phyloP scores from a whole-genome alignment of 176 grass and related monocot species.

The Oryza nivara region DNA sequence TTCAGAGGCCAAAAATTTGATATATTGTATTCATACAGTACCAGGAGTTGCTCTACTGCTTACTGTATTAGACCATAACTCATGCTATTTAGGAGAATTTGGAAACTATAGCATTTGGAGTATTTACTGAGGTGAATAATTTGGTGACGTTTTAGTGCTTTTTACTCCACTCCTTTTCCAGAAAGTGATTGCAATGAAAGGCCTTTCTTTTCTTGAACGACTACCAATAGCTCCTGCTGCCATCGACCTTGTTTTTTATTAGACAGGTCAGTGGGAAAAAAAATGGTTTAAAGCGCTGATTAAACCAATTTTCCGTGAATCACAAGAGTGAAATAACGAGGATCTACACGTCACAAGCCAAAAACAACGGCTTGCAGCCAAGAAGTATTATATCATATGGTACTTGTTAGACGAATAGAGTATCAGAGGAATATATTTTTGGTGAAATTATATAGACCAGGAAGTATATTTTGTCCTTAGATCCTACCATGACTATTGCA shows the following conservation, averaged over 20 bases:
- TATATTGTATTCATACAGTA: neutral
- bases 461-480: neutral
- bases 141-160: neutral
- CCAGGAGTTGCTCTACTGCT: neutral
- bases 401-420: neutral
- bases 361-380: neutral
- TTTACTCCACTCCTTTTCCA: neutral
- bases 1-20: neutral
- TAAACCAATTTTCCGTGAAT: neutral
- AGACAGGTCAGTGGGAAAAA: neutral
- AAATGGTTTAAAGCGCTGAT: neutral
- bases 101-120: neutral
- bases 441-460: neutral
- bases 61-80: neutral
- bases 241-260: neutral
- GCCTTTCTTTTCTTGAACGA: constrained; percentile 1
- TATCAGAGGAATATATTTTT: neutral
- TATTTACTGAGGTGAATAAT: neutral
- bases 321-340: neutral
- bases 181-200: neutral
- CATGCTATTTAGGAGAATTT: neutral
- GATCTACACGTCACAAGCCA: neutral
- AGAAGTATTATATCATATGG: neutral
- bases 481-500: neutral
- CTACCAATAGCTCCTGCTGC: neutral